Evolutionary conservation across 208 protist species (phyloP), one percentile per base, ranked within the genome.

Genomic region (Leishmania tropica): DNA sequence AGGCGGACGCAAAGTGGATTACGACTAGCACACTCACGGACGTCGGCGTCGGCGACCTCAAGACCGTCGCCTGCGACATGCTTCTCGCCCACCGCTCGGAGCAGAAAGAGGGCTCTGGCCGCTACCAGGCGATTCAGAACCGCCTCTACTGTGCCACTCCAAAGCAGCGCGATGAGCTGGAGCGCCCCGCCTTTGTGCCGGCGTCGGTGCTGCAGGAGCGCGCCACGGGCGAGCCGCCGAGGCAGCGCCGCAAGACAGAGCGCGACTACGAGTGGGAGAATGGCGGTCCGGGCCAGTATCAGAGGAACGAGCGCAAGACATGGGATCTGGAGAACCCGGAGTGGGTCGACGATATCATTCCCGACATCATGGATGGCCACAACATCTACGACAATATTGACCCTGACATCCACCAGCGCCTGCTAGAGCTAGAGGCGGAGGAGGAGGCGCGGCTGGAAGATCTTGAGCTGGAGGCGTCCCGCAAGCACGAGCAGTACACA

Each of bases 341-440:
- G 68, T 99, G 99, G 99, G 97, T 96, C 40, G 96, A 99, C 56
- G 99, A 99, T 86, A 93, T 95, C 65, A 99, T 99, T 67, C 99
- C 99, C 3, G 99, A 99, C 87, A 99, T 99, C 85, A 98, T 99
- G 90, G 97, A 99, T 83, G 99, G 99, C 67, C 99, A 99, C 89
- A 99, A 99, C 88, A 99, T 99, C 86, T 95, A 97, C 58, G 99
- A 99, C 91, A 99, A 99, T 87, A 97, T 99, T 77, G 99, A 99
- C 87, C 98, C 99, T 17, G 99, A 99, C 54, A 99, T 99, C 89
- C 91, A 98, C 75, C 88, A 98, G 78, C 92, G 92, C 54, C 87
- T 99, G 15, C 64, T 96, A 31, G 95, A 98, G 88, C 86, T 99
- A 47, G 95, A 99, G 87, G 95, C 96, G 15, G 97, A 99, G 86